Evolutionary conservation across 352 stramenopile genomes (phyloP), one percentile per base, ranked within the genome.

Genomic region (Globisporangium echinulatum): DNA sequence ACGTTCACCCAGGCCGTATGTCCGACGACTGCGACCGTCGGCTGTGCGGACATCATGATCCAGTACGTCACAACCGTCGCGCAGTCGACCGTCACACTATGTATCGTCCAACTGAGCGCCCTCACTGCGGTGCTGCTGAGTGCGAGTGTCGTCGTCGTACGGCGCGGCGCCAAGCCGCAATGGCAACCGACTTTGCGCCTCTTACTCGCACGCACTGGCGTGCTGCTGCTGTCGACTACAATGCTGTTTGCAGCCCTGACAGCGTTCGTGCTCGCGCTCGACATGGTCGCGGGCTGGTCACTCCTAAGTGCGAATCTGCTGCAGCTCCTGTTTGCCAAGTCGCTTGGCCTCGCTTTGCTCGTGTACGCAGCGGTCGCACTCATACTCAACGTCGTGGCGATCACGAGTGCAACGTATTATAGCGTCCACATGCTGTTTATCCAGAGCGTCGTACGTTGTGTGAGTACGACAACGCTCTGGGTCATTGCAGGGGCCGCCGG

Each of bases 281-380:
- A 87, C 58, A 51, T 87, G 7, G 59, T 66, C 46, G 47, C 51
- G 1, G 54, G 65, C 1, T 77, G 65, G 63, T 69, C 73, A 9
- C 49, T 83, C 25, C 79, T 87, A 54, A 79, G 66, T 14, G 82
- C 77, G 3, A 80, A 54, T 19, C 60, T 82, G 1, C 60, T 87
- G 3, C 75, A 85, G 57, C 52, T 82, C 38, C 39, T 87, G 19
- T 82, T 87, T 49, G 68, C 71, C 39, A 43, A 14, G 7, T 75
- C 74, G 0, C 59, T 81, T 14, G 75, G 75, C 5, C 37, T 65
- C 1, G 61, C 67, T 1, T 15, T 87, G 10, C 52, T 85, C 33
- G 10, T 69, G 14, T 81, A 71, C 44, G 67, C 65, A 1, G 47
- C 56, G 7, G 25, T 80, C 6, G 60, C 55, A 2, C 36, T 82